Base-by-base conservation (phyloP, 352 stramenopile genomes). In the Peronosclerospora sorghi region DNA sequence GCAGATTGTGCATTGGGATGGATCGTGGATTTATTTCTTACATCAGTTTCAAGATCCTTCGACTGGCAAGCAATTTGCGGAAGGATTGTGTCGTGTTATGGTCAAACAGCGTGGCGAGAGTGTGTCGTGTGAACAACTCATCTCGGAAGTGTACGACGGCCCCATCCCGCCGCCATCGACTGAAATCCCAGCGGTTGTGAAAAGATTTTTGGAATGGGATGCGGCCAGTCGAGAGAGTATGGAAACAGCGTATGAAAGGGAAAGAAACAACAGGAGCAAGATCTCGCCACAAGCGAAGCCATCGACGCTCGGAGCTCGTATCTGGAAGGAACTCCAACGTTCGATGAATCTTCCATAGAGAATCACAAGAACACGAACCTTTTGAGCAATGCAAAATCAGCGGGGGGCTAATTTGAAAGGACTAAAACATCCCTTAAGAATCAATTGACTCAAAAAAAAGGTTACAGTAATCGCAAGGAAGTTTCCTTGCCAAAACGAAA, bases 1-100 rank as follows among this genome's bases (percentile, higher is more conserved):
- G 23, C 48, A 65, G 29, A 43, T 83, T 32, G 51, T 75, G 18
- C 68, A 73, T 41, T 72, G 56, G 48, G 73, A 85, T 43, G 69
- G 80, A 19, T 38, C 52, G 20, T 83, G 69, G 69, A 64, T 77
- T 39, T 85, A 79, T 50, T 45, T 85, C n/a, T 40, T 74, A 32
- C 70, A 85, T 14, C 59, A 63, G 23, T 81, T 83, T 42, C 56
- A 76, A 27, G 76, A 73, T 29, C 68, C 65, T 7, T 53, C 19
- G 7, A 75, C 53, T 7, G 65, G 65, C 28, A 77, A 68, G 35
- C 34, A 81, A 14, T 85, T 68, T 44, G 73, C 73, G 1, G 73
- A 85, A 38, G 70, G 65, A 0, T 43, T 82, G 19, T 54, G 39
- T 20, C 62, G 65, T 17, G 46, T 60, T 5, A 51, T 61, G 51